A percentile compares a stretch with the other conserved stretches of the same genome.
These are phyloP conservation scores for Trichoderma oligosporum DNA, from an alignment of 2,329 filamentous ascomycete species.

Conservation along the genomic window DNA sequence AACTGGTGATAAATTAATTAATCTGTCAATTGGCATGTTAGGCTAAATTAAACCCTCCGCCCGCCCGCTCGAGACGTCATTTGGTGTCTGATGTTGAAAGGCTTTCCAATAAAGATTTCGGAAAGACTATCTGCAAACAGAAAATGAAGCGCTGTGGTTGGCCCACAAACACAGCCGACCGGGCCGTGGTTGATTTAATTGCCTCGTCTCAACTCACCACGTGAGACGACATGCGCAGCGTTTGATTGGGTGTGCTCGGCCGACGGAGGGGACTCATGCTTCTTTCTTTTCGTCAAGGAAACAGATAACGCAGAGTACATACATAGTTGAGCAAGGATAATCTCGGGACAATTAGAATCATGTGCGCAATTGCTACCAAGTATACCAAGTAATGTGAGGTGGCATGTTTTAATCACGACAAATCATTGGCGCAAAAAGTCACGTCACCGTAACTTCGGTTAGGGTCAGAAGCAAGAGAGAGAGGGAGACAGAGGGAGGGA, in stretches of 20 bases:
- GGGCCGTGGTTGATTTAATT: constrained; percentile 10
- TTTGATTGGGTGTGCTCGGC: constrained; percentile 8
- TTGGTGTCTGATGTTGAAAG: constrained; percentile 3
- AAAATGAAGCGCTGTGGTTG: constrained; percentile 3
- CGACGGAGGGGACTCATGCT: background rate
- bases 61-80: background rate
- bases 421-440: constrained; percentile 10
- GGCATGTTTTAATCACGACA: constrained; percentile 6
- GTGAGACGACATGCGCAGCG: constrained; percentile 6
- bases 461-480: too few species aligned
- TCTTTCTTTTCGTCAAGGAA: background rate
- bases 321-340: background rate
- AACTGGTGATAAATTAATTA: too few species aligned
- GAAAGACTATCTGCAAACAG: background rate
- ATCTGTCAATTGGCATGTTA: background rate
- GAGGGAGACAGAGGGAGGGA: too few species aligned
- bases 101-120: background rate
- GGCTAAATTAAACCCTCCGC: background rate
- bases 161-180: background rate
- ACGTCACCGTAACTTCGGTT: constrained; percentile 11
- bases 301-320: background rate
- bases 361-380: constrained; percentile 7
- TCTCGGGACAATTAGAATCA: constrained; percentile 14
- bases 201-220: constrained; percentile 15
- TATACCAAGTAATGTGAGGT: too few species aligned